Base-by-base conservation (phyloP, 495 filamentous ascomycete species). In the Baudoinia panamericana region DNA sequence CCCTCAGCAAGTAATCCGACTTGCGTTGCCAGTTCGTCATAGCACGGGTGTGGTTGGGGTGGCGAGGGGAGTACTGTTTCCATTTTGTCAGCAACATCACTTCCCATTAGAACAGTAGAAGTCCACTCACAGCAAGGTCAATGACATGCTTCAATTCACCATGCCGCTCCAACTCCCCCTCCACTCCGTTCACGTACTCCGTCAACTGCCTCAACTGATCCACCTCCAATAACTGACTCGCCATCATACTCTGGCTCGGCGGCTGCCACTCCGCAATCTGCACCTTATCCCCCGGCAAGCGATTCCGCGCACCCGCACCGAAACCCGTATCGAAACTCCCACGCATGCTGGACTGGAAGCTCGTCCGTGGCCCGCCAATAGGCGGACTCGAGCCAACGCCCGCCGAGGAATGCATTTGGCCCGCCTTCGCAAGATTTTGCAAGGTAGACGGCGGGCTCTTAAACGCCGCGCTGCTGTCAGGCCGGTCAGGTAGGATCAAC, bases 1-100 rank as follows among this genome's bases (percentile, higher is more conserved):
- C 90, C n/a, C 79, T 69, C 16, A 96, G 65, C 28, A 99, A 63
- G 57, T 96, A 93, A 22, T 78, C 77, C 26, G 82, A 88, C 62
- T 95, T 95, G 40, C 79, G 73, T 65, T 99, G 86, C 92, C 92
- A 99, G 57, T 99, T 99, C 4, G 77, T 67, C 78, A 94, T 78
- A 1, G 88, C 83, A 60, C 82, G 87, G 33, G 62, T 61, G 17
- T 74, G 67, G 56, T 96, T 99, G 16, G 75, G 72, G 40, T 87
- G 79, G 18, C 88, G 75, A 1, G 85, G 84, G 16, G 86, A 84
- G 57, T 92, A 97, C 46, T 74, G 33, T 30, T 11, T 5, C 5
- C 0, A 38, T 11, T 11, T 17, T 17, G 30, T 48, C 30, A 52
- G 24, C 25, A 23, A 20, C n/a, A 12, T 35, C 28, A 22, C 12